Evolutionary conservation across 768 basidiomycete species (phyloP).

Genomic region (Sistotremastrum niveocremeum): DNA sequence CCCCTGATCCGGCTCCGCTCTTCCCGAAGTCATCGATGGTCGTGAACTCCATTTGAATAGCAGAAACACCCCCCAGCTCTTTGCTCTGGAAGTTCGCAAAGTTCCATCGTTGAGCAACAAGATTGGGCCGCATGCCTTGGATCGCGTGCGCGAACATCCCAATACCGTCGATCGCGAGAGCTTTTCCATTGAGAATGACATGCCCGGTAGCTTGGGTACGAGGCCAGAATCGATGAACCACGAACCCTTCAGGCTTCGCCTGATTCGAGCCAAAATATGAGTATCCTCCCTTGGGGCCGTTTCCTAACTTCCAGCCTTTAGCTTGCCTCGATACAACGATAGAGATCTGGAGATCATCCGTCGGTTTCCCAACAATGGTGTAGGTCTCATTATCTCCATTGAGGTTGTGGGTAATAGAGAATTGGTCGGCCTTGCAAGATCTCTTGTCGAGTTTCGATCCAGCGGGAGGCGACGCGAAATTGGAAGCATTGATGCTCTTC

Average conservation of each 20-base stretch:
- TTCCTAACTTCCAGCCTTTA: constrained; percentile 86
- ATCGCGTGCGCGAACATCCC: constrained; percentile 94
- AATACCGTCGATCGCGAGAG: constrained; percentile 39
- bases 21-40: constrained; percentile 71
- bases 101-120: constrained; percentile 90
- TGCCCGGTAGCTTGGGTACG: constrained; percentile 47
- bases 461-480: constrained; percentile 65
- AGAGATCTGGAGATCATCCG: constrained; percentile 66
- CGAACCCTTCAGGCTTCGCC: constrained; percentile 66
- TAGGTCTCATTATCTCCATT: constrained; percentile 64
- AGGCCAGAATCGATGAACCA: constrained; percentile 89
- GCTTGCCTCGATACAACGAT: constrained; percentile 56
- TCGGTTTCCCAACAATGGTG: constrained; percentile 64
- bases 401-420: constrained; percentile 55
- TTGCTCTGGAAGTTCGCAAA: constrained; percentile 83
- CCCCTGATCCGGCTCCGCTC: constrained; percentile 67
- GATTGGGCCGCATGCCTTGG: constrained; percentile 95
- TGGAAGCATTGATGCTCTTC: constrained; percentile 78
- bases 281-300: constrained; percentile 76
- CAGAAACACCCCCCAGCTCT: constrained; percentile 61
- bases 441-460: constrained; percentile 57
- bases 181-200: constrained; percentile 52
- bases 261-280: constrained; percentile 72
- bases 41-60: constrained; percentile 92
- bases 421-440: constrained; percentile 77